Conservation (phyloP, 148 eudicot species). For the Camellia sinensis region DNA sequence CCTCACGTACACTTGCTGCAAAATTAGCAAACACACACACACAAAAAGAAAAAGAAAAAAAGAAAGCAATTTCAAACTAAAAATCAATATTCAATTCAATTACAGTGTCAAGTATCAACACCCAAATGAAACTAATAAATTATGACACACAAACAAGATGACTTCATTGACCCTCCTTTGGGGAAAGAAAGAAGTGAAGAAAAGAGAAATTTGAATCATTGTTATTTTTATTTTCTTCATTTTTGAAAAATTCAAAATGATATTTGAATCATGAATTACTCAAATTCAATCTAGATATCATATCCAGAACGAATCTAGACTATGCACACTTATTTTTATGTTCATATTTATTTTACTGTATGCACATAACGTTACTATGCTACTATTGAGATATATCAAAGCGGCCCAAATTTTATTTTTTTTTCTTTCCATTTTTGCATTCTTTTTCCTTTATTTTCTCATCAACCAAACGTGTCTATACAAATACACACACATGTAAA, state of each 20-base stretch:
- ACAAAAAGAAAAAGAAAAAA: too few species aligned
- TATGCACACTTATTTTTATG: too few species aligned
- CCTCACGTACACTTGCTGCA: conserved; percentile 62
- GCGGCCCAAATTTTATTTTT: not conserved
- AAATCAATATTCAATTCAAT: not conserved
- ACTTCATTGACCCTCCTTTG: too few species aligned
- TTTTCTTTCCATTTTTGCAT: not conserved
- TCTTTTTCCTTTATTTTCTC: not conserved
- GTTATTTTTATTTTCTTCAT: not conserved
- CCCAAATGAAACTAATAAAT: not conserved
- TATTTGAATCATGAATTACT: not conserved
- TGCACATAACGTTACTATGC: too few species aligned
- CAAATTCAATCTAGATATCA: not conserved
- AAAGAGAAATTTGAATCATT: too few species aligned
- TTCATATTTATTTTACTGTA: too few species aligned
- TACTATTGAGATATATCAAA: not conserved
- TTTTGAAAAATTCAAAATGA: not conserved
- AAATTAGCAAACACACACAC: not conserved
- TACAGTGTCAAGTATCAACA: not conserved
- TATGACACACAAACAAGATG: not conserved
- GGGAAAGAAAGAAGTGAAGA: too few species aligned
- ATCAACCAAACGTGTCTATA: not conserved
- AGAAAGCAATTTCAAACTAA: too few species aligned
- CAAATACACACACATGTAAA: not conserved
- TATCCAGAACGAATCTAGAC: not conserved